Evolutionary conservation across 2,329 filamentous ascomycete genomes (phyloP).

Genomic region (Exophiala oligosperma): DNA sequence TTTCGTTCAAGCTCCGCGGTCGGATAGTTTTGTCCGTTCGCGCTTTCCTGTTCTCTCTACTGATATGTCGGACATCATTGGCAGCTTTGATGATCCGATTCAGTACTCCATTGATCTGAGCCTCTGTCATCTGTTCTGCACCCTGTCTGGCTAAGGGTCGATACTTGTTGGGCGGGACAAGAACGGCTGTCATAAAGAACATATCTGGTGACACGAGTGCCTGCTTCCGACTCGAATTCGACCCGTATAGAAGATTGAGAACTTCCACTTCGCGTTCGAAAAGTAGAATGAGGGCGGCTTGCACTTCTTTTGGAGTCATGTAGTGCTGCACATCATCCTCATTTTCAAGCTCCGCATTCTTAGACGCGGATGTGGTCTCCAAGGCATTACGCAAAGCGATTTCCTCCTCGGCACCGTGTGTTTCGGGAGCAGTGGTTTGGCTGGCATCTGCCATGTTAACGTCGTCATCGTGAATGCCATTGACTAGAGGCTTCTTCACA

Average conservation of each 20-base stretch:
- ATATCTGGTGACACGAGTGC: slow-evolving; percentile 72
- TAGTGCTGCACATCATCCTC: slow-evolving; percentile 64
- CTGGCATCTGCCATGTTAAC: slow-evolving; percentile 43
- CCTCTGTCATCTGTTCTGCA: slow-evolving; percentile 78
- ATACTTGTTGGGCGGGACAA: slow-evolving; percentile 91
- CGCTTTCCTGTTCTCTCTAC: slow-evolving; percentile 59
- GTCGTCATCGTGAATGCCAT: slow-evolving; percentile 47
- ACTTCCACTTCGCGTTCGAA: slow-evolving; percentile 88
- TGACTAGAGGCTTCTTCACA: slow-evolving; percentile 25
- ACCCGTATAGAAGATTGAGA: slow-evolving; percentile 79
- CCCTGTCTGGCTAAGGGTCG: slow-evolving; percentile 83
- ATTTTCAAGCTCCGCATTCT: slow-evolving; percentile 36
- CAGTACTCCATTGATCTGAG: slow-evolving; percentile 84
- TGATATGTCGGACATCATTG: slow-evolving; percentile 71
- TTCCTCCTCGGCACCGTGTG: slow-evolving; percentile 59
- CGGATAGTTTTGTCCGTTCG: slow-evolving; percentile 45
- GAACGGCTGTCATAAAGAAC: slow-evolving; percentile 85
- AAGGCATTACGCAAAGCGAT: slow-evolving; percentile 52
- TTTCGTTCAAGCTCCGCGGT: slow-evolving; percentile 72
- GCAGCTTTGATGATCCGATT: slow-evolving; percentile 78
- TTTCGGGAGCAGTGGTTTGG: slow-evolving; percentile 53
- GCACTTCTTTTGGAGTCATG: slow-evolving; percentile 79
- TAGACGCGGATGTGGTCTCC: slow-evolving; percentile 33
- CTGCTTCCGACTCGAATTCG: slow-evolving; percentile 63
- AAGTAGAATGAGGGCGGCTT: slow-evolving; percentile 72